Evolutionary conservation across 441 rosid species (phyloP), one percentile per base, ranked within the genome.

Genomic region (Erodium chrysanthum): DNA sequence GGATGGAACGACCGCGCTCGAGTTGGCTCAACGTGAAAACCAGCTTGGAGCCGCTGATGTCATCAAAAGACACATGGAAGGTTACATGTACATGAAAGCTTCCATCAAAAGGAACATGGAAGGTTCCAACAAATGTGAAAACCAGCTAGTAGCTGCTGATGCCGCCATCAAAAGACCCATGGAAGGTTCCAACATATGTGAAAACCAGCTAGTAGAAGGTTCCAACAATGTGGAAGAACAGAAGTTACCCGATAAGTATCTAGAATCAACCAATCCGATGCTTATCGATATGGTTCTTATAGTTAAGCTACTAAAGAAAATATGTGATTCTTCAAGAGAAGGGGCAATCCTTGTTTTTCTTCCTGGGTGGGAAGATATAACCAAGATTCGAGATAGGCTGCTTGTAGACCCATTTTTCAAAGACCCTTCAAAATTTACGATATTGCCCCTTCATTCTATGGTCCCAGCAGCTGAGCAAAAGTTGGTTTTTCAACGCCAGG

Each of bases 361-460:
- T 80, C 97, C 96, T 27, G 99, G 97, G 29, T 94, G 99, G 99
- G 99, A 91, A 68, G 96, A 91, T 66, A 94, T 94, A 71, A 89
- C 79, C 71, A 87, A 70, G 76, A 83, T 81, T 4, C 71, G 85
- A 73, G 86, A 82, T 77, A 88, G 79, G 70, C 76, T 94, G 72
- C 82, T 75, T 58, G 84, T 75, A 44, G 85, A 82, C 63, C 81
- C 81, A 5, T 77, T 79, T 70, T 89, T 94, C 65, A 79, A 71
- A 52, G 84, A 86, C 74, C 67, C 80, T 66, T 80, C 86, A 65
- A 90, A 74, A 78, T 94, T 87, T 71, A 29, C 76, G 63, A 84
- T 94, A 66, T 78, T 94, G 68, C 81, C 92, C 77, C 94, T 94
- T 68, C 99, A 90, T 76, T 94, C 99, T n/a, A 87, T 87, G 99